Base-by-base conservation (phyloP, 306 rosid species). In the Begonia fuchsioides region DNA sequence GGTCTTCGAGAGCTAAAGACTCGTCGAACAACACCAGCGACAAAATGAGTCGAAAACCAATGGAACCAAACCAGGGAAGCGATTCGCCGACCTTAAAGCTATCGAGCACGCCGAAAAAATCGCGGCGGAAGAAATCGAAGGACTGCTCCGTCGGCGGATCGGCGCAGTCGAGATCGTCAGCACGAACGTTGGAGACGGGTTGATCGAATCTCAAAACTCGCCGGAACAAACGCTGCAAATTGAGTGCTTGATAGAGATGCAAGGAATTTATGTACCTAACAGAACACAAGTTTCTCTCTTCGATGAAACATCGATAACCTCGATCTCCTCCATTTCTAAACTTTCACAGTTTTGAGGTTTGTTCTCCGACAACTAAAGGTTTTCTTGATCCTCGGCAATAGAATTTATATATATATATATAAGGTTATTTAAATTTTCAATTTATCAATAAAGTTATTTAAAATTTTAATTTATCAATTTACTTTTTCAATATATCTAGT, bases 91-190 rank as follows among this genome's bases (percentile, higher is more conserved):
- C 68, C 5, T 68, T 70, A 11, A 61, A 44, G 62, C 20, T 18
- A 9, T 64, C 76, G 0, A 86, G 70, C 13, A 53, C 68, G 13
- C 90, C 94, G 6, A 86, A 64, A 57, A 86, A 54, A 61, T 13
- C 52, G 13, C 47, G 72, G 12, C 50, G 76, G 53, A 86, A 72
- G 72, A 74, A 63, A 17, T 44, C 77, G 0, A 84, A 68, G 53
- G 87, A 78, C 1, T 32, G 44, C 3, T 14, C 50, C 16, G 50
- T 15, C 17, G 19, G 17, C 6, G 18, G 17, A 11, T 49, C 53
- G 13, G 20, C 13, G 43, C 11, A 44, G 46, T 0, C 43, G 38
- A 56, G 47, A 15, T 8, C 52, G 13, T 17, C 35, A 10, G 51
- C 18, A 10, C 20, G 1, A 13, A 43, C n/a, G 14, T 3, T 20